Percentiles rank a stretch among this genome's conserved stretches.
Evolutionary conservation across 352 stramenopile species (phyloP).

Genomic region (Pythium aquatile): DNA sequence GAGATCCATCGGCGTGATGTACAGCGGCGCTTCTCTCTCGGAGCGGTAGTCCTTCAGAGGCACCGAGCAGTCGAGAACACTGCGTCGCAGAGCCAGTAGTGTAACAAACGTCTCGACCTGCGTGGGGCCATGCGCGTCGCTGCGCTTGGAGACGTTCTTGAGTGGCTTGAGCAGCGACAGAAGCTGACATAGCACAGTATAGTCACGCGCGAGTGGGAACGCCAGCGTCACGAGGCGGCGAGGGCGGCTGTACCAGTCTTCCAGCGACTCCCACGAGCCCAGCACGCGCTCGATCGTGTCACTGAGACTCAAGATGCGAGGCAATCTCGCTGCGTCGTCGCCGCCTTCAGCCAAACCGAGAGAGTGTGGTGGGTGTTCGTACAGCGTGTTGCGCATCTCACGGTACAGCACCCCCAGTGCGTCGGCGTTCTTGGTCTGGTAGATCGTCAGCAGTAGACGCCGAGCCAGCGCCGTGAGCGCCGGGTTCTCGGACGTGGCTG

Average conservation of each 20-base stretch:
- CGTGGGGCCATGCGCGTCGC: not conserved
- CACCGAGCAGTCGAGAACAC: conserved; percentile 1
- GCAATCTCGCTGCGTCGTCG: not conserved
- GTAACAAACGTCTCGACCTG: conserved; percentile 15
- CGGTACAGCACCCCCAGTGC: conserved; percentile 15
- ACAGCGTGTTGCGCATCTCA: not conserved
- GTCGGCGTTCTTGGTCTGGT: conserved; percentile 16
- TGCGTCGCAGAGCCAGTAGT: not conserved
- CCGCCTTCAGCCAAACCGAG: not conserved
- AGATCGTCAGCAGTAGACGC: conserved; percentile 18
- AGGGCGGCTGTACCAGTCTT: conserved; percentile 9
- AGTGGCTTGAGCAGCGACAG: conserved; percentile 14
- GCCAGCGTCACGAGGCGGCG: not conserved
- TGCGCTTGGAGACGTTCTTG: not conserved
- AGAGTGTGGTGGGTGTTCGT: not conserved
- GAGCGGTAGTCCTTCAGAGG: conserved; percentile 4
- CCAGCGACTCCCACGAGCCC: conserved; percentile 2
- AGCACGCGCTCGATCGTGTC: conserved; percentile 7
- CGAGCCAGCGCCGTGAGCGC: conserved; percentile 23
- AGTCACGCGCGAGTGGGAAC: conserved; percentile 4
- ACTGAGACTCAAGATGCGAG: conserved; percentile 7
- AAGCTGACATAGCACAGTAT: not conserved
- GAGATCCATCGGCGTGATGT: conserved; percentile 3
- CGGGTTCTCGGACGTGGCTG: conserved; percentile 15
- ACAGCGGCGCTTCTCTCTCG: not conserved